Conservation (phyloP, 768 basidiomycete genomes). For the Lentinula aciculospora region DNA sequence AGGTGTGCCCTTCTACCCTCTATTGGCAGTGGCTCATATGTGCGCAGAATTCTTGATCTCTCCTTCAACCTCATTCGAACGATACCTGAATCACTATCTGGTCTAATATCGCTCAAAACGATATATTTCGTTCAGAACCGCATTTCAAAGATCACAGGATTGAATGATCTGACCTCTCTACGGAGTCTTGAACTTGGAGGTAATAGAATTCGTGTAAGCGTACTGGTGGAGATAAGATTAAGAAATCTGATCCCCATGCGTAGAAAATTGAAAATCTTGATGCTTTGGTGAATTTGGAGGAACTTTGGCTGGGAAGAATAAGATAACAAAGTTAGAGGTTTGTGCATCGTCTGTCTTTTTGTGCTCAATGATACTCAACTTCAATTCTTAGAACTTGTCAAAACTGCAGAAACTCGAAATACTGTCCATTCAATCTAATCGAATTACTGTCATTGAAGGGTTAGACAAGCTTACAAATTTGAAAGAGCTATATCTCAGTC, state of each 20-base stretch:
- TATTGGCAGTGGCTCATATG: background rate
- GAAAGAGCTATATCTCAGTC: conserved; percentile 89
- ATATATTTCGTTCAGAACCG: conserved; percentile 97
- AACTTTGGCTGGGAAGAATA: conserved; percentile 99
- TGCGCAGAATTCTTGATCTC: conserved; percentile 71
- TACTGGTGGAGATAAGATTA: background rate
- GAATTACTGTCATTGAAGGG: conserved; percentile 83
- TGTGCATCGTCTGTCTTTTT: background rate
- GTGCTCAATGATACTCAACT: background rate
- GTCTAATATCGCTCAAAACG: conserved; percentile 59
- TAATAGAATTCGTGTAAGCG: conserved; percentile 80
- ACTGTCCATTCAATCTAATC: conserved; percentile 89
- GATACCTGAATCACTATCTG: conserved; percentile 57
- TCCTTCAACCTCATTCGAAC: conserved; percentile 88
- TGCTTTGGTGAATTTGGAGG: conserved; percentile 74
- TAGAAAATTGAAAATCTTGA: conserved; percentile 89
- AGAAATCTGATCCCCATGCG: background rate
- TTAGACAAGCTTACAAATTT: conserved; percentile 67
- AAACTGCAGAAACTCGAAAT: conserved; percentile 73
- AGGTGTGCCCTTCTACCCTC: conserved; percentile 17
- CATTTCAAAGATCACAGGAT: conserved; percentile 71
- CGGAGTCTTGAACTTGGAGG: conserved; percentile 90
- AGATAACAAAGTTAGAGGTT: conserved; percentile 85
- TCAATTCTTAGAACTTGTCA: conserved; percentile 53
- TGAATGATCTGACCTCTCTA: conserved; percentile 51